Evolutionary conservation across 148 eudicot genomes (phyloP).

Genomic region (Camellia sinensis): DNA sequence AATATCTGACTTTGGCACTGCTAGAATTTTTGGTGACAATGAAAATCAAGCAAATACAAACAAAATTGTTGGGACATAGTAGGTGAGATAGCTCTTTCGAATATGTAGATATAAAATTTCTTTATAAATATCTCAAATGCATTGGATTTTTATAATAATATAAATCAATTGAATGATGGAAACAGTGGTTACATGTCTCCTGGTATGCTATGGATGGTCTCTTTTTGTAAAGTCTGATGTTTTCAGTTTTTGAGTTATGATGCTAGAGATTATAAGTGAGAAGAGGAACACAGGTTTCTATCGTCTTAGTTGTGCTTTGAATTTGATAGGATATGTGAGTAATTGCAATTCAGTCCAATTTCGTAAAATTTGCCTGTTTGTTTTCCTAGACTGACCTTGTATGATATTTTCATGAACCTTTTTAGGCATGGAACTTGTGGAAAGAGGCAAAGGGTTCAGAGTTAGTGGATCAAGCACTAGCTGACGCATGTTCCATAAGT

Average conservation of each 20-base stretch:
- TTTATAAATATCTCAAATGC: too few relatives aligned
- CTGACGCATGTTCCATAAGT: not conserved
- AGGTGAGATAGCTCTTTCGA: not conserved
- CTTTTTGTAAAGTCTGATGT: constrained; percentile 9
- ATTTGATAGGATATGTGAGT: constrained; percentile 7
- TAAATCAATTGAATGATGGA: not conserved
- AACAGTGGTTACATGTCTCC: constrained; percentile 13
- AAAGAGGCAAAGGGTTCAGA: constrained; percentile 7
- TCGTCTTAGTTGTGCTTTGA: not conserved
- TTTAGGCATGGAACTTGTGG: constrained; percentile 14
- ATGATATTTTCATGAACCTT: too few relatives aligned
- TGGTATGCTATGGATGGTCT: not conserved
- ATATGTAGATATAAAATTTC: not conserved
- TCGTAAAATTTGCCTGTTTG: too few relatives aligned
- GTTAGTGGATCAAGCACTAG: not conserved
- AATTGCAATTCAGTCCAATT: too few relatives aligned
- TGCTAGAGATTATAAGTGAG: constrained; percentile 6
- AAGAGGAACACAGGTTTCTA: constrained; percentile 6
- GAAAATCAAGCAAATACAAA: not conserved
- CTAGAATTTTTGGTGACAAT: not conserved
- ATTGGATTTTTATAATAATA: too few relatives aligned
- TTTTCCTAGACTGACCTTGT: too few relatives aligned
- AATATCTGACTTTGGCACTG: not conserved
- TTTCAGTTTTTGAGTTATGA: constrained; percentile 9
- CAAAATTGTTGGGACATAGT: not conserved